A percentile compares a stretch with the other conserved stretches of the same genome.
Evolutionary conservation across 1,139 yeast species (phyloP).

Genomic region (Candida freyschussii): DNA sequence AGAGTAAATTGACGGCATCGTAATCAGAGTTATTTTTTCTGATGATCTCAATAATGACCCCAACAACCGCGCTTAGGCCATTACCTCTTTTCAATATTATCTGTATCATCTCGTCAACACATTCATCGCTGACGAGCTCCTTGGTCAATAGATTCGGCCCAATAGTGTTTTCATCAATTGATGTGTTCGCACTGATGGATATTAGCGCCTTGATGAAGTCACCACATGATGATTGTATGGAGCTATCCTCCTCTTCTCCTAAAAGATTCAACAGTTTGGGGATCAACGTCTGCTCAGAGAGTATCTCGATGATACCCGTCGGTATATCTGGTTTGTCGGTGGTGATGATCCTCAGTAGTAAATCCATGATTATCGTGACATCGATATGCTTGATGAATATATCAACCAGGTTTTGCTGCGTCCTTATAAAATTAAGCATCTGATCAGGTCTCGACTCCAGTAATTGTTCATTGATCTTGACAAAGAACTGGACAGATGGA

Average conservation of each 20-base stretch:
- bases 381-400: slow-evolving; percentile 50
- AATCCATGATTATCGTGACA: slow-evolving; percentile 73
- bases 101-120: slow-evolving; percentile 55
- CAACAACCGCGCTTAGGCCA: slow-evolving; percentile 90
- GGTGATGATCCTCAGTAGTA: slow-evolving; percentile 54
- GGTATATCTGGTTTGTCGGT: slow-evolving; percentile 64
- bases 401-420: slow-evolving; percentile 49
- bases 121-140: slow-evolving; percentile 72
- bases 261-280: slow-evolving; percentile 48
- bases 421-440: slow-evolving; percentile 49
- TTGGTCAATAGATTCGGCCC: slow-evolving; percentile 94
- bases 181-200: slow-evolving; percentile 82
- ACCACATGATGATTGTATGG: slow-evolving; percentile 89
- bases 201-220: slow-evolving; percentile 92
- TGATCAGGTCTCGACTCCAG: slow-evolving; percentile 69
- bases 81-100: slow-evolving; percentile 74
- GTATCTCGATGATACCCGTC: slow-evolving; percentile 53
- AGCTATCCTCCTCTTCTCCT: slow-evolving; percentile 44
- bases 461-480: slow-evolving; percentile 89
- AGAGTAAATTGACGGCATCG: slow-evolving; percentile 81
- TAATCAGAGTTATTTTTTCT: slow-evolving; percentile 95
- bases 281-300: slow-evolving; percentile 47
- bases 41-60: slow-evolving; percentile 90
- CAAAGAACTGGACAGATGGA: slow-evolving; percentile 59
- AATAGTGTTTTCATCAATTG: slow-evolving; percentile 67